A percentile compares a stretch with the other conserved stretches of the same genome.
Evolutionary conservation across 805 yeast species (phyloP).

Genomic region (Zygoascus biomembranicola): DNA sequence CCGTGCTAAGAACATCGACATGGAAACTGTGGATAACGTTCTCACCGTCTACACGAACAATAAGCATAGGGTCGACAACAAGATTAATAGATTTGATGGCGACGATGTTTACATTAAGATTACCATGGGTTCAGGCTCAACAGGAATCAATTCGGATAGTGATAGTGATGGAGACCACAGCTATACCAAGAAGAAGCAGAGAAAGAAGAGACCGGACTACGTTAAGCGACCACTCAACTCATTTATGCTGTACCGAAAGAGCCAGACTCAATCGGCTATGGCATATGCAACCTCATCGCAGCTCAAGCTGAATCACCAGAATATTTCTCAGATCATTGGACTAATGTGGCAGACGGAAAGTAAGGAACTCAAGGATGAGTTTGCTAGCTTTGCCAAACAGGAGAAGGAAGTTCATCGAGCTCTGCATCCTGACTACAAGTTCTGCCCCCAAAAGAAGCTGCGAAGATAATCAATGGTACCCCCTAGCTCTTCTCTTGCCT

Average conservation of each 20-base stretch:
- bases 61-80: slow-evolving; percentile 15
- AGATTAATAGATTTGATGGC: slow-evolving; percentile 16
- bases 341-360: slow-evolving; percentile 40
- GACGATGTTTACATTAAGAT: slow-evolving; percentile 21
- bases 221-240: slow-evolving; percentile 42
- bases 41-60: slow-evolving; percentile 18
- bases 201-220: slow-evolving; percentile 17
- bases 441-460: slow-evolving; percentile 33
- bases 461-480: not conserved
- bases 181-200: slow-evolving; percentile 12
- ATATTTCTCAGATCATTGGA: slow-evolving; percentile 36
- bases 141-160: not conserved
- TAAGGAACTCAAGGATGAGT: slow-evolving; percentile 29
- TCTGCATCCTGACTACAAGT: slow-evolving; percentile 39
- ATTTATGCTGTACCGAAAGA: slow-evolving; percentile 39
- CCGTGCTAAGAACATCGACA: slow-evolving; percentile 20
- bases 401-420: slow-evolving; percentile 36
- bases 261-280: slow-evolving; percentile 36
- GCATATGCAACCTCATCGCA: slow-evolving; percentile 22
- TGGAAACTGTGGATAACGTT: slow-evolving; percentile 21
- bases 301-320: slow-evolving; percentile 34
- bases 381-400: slow-evolving; percentile 31
- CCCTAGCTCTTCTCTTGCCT: not conserved
- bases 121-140: slow-evolving; percentile 15
- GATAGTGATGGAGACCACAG: slow-evolving; percentile 4